Base-by-base conservation (phyloP, 2,329 filamentous ascomycete species). In the Aspergillus sp. region DNA sequence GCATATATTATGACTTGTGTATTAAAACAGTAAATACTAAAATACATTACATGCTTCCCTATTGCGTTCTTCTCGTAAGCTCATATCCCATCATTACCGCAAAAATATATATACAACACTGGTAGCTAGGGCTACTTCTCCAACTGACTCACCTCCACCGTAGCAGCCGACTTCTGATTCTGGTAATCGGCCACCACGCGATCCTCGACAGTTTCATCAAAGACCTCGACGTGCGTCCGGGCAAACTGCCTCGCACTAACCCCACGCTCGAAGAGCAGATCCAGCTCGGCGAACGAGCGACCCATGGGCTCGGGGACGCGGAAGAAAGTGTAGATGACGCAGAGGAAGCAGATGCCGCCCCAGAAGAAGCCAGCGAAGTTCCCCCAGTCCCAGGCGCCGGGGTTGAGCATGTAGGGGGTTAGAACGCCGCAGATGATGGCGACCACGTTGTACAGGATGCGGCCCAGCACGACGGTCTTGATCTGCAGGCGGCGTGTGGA, bases 341-440 rank as follows among this genome's bases (percentile, higher is more conserved):
- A 91, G 34, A 78, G 60, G 63, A 86, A 84, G 61, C 83, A 89
- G 36, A 85, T 78, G 1, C 79, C 82, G 10, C 76, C 79, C 82
- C 86, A 86, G 67, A 93, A 93, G 64, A 93, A 93, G 16, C 86
- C 86, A 0, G 86, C 75, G 48, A 74, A 91, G 62, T 91, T 91
- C 39, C 75, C 71, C 86, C 86, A 94, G 60, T 93, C 68, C 86
- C 88, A 94, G 0, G 77, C 81, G 1, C 68, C 71, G 0, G 86
- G 85, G 62, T 94, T 94, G 26, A 93, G 71, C 86, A 94, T 94
- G 62, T 93, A 93, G 0, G 86, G 86, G 0, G 85, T 93, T 25
- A 94, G 61, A 3, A 93, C 80, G 31, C 77, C 80, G 52, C 78
- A 84, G 48, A 93, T 63, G 44, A 95, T 93, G 42, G 75, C 80